phyloP scores from a whole-genome alignment of 2,329 filamentous ascomycete genomes.

The Penicillium sp. region DNA sequence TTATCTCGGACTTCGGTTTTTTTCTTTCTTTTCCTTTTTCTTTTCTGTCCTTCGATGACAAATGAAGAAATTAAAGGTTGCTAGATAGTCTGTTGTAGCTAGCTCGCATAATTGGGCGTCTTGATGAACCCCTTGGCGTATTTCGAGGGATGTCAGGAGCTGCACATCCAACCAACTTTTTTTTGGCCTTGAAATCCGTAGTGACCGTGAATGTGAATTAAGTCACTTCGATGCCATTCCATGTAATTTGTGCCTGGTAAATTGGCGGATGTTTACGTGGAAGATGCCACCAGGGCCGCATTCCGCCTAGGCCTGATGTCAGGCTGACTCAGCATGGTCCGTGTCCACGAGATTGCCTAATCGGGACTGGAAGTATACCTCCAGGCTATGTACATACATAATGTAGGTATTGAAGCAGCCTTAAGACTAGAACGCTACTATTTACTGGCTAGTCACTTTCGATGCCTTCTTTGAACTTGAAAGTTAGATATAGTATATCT shows the following conservation, averaged over 20 bases:
- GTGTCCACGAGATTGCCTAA: neutral
- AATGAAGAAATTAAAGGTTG: neutral
- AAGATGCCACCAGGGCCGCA: neutral
- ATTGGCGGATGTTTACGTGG: conserved; percentile 3
- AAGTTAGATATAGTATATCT: neutral
- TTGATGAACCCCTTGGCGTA: neutral
- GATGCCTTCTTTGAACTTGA: neutral
- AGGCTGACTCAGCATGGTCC: conserved; percentile 2
- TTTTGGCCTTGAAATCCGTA: neutral
- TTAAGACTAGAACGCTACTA: neutral
- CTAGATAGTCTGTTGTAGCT: neutral
- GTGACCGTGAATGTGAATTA: neutral
- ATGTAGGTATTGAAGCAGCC: neutral
- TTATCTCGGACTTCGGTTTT: neutral
- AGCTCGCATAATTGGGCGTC: conserved; percentile 7
- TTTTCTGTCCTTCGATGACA: neutral
- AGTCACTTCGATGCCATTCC: neutral
- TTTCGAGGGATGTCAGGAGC: neutral
- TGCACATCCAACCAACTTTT: neutral
- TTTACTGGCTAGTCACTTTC: neutral
- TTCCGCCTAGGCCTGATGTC: no score
- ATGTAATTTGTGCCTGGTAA: neutral
- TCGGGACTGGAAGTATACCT: neutral
- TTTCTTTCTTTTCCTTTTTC: no score
- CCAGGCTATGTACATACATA: neutral